Evolutionary conservation across 116 monocot genomes (phyloP), one percentile per base, ranked within the genome.

Genomic region (Posidonia oceanica): DNA sequence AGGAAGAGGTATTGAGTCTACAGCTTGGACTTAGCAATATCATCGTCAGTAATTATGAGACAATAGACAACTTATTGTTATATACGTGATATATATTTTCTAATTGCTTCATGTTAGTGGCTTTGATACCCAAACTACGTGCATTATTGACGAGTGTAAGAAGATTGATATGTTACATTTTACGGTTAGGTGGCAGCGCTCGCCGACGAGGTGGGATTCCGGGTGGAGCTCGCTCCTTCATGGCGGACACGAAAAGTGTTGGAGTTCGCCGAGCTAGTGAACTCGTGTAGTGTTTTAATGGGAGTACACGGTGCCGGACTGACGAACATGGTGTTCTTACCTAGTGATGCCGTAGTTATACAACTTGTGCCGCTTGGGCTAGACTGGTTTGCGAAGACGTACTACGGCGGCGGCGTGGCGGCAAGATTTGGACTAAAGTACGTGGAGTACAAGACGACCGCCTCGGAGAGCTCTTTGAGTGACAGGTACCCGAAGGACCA

Each of bases 331-430:
- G 29, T 29, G 29, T 29, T 29, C 29, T 29, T 29, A 29, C 29
- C 29, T 29, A 29, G 1, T 29, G 29, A 29, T 29, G 29, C 29
- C 29, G 29, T 29, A 29, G 29, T 29, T 0, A 0, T 29, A 53
- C 93, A 93, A 74, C 76, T 93, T 29, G 83, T 86, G 17, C 93
- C 93, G 8, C 79, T 78, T 76, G 93, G 93, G 6, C 69, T 86
- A 36, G 84, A 93, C 67, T 88, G 89, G 89, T 78, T 73, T 12
- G 57, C 86, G 7, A 48, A 52, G 22, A 68, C 78, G 2, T 89
- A 84, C 72, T 89, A 84, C 67, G 86, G 73, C 77, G 69, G 48
- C 6, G 42, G 55, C 39, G 84, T 86, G 71, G 71, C 86, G 14
- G 4, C 17, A 51, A 39, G 56, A 44, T 75, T 89, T 61, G 89